phyloP scores from a whole-genome alignment of 2,329 filamentous ascomycete genomes.

The Metarhizium sp. region DNA sequence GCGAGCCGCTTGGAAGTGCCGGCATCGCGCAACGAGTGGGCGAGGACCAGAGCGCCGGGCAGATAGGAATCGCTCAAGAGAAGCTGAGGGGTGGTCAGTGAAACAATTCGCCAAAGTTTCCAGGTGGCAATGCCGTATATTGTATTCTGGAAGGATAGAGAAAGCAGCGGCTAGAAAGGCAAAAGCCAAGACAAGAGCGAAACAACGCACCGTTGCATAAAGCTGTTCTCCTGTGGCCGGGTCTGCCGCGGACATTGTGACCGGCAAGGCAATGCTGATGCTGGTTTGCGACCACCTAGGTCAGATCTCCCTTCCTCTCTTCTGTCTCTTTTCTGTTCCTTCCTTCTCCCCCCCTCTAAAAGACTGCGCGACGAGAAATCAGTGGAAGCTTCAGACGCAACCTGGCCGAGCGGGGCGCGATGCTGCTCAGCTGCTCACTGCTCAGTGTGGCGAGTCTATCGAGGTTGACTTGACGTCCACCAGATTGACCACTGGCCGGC shows the following conservation, averaged over 20 bases:
- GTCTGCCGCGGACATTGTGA: conserved; percentile 1
- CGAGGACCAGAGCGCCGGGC: conserved; percentile 86
- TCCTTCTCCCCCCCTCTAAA: no score
- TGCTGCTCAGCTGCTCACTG: no score
- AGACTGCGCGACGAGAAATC: no score
- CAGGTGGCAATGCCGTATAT: no score
- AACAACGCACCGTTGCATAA: conserved; percentile 45
- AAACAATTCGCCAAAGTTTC: not conserved
- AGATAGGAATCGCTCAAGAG: conserved; percentile 88
- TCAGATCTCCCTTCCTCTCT: not conserved
- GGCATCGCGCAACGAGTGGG: conserved; percentile 87
- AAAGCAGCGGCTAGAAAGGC: not conserved
- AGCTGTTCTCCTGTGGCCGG: conserved; percentile 32
- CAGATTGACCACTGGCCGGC: no score
- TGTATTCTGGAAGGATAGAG: no score
- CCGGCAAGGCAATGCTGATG: not conserved
- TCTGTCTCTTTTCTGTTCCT: no score
- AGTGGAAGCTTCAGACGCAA: no score
- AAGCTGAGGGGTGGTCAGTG: conserved; percentile 47
- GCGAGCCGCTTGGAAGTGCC: conserved; percentile 80
- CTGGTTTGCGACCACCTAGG: not conserved
- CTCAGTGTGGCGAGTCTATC: no score
- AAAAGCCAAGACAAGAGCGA: conserved; percentile 1
- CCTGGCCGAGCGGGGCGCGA: no score
- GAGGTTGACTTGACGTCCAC: no score